Conservation (phyloP, 1,139 yeast genomes). For the Sugiyamaella novakii region DNA sequence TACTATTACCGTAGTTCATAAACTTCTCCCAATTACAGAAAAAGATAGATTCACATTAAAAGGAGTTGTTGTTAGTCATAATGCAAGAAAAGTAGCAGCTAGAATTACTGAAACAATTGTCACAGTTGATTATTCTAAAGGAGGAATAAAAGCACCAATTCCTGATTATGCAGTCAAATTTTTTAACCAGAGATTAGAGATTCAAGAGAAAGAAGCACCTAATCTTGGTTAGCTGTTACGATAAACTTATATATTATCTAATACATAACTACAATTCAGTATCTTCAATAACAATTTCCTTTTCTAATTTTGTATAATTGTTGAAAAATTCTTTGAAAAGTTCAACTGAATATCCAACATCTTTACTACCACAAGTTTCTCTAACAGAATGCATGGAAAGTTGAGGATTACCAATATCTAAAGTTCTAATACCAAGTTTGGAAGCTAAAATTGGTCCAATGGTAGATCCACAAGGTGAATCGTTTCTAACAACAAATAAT, state of each 20-base stretch:
- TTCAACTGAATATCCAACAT: constrained; percentile 61
- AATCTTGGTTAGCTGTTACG: neutral
- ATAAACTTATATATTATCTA: neutral
- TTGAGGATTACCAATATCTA: constrained; percentile 93
- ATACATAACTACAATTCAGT: constrained; percentile 13
- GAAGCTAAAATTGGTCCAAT: constrained; percentile 94
- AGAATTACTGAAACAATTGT: constrained; percentile 40
- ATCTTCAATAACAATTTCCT: constrained; percentile 32
- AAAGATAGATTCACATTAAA: constrained; percentile 38
- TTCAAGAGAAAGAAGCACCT: constrained; percentile 17
- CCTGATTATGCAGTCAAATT: constrained; percentile 33
- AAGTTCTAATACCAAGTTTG: constrained; percentile 82
- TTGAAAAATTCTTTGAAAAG: constrained; percentile 66
- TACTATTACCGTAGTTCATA: constrained; percentile 39
- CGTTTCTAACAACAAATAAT: constrained; percentile 86
- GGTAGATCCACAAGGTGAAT: constrained; percentile 93
- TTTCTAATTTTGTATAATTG: constrained; percentile 33
- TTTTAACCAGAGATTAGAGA: constrained; percentile 20
- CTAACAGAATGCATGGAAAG: constrained; percentile 94
- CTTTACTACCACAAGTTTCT: constrained; percentile 87
- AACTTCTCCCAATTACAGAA: constrained; percentile 33
- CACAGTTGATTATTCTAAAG: constrained; percentile 40
- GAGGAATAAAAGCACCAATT: constrained; percentile 39
- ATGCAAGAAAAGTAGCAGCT: constrained; percentile 41
- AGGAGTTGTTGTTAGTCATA: constrained; percentile 44